Conservation (phyloP, 345 rosid species). For the Eucalyptus marginata region DNA sequence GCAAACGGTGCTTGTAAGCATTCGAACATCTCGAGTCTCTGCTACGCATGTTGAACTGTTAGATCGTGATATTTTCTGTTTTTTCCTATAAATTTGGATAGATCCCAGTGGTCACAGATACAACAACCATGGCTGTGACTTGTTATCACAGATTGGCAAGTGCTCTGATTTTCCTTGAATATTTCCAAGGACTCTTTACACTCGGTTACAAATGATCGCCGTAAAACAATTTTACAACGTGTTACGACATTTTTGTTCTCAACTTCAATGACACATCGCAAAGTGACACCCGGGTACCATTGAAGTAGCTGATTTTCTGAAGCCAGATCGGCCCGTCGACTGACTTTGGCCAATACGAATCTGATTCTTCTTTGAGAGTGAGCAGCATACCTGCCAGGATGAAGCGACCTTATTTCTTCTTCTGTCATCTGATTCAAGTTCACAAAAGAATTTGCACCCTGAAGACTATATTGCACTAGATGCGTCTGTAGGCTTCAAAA, state of each 20-base stretch:
- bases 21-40: constrained; percentile 45
- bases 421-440: constrained; percentile 12
- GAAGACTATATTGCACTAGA: background rate
- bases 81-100: background rate
- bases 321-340: background rate
- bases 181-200: background rate
- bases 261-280: no score
- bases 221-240: background rate
- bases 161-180: background rate
- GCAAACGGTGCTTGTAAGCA: background rate
- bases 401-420: background rate
- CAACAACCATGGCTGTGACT: background rate
- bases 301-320: background rate
- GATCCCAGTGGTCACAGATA: background rate
- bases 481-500: rapidly evolving
- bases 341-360: background rate
- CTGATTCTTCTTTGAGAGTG: background rate
- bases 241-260: rapidly evolving
- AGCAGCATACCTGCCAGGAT: background rate
- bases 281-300: background rate
- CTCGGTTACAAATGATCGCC: rapidly evolving
- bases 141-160: background rate
- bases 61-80: background rate
- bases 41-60: constrained; percentile 24
- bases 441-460: constrained; percentile 25